Percentiles rank a stretch among this genome's conserved stretches.
Evolutionary conservation across 2,329 filamentous ascomycete species (phyloP).

Genomic region (Neonectria hederae): DNA sequence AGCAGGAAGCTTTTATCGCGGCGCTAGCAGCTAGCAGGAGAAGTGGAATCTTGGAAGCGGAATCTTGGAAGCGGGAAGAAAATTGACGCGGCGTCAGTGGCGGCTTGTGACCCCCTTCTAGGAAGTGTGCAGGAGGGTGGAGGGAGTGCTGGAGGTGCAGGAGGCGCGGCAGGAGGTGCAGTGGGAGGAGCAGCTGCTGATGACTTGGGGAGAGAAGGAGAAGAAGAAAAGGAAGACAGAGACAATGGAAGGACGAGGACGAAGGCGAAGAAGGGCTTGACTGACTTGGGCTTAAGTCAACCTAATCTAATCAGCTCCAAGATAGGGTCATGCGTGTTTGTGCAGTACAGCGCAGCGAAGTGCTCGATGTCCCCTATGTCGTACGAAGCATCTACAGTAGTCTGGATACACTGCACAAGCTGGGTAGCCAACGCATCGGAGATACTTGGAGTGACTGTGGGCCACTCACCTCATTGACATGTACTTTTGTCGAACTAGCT

Average conservation of each 20-base stretch:
- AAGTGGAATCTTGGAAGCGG: conserved; percentile 38
- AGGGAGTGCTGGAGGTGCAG: conserved; percentile 1
- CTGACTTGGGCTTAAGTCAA: conserved; percentile 5
- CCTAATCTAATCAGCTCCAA: conserved; percentile 22
- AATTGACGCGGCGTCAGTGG: conserved; percentile 45
- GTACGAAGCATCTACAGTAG: not conserved
- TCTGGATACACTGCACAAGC: conserved; percentile 1
- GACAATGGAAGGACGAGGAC: conserved; percentile 22
- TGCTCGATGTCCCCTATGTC: not conserved
- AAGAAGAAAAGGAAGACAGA: conserved; percentile 29
- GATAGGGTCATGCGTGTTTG: conserved; percentile 22
- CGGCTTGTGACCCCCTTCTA: conserved; percentile 38
- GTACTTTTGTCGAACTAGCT: conserved; percentile 20
- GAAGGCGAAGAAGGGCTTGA: conserved; percentile 11
- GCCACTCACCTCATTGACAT: conserved; percentile 25
- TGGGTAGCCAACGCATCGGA: conserved; percentile 26
- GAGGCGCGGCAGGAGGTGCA: conserved; percentile 12
- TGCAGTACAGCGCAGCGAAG: not conserved
- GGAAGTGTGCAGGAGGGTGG: conserved; percentile 3
- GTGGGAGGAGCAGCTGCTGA: conserved; percentile 39
- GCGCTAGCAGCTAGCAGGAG: conserved; percentile 36
- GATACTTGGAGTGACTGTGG: conserved; percentile 18
- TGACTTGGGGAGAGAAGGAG: conserved; percentile 19
- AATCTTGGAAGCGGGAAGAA: conserved; percentile 41
- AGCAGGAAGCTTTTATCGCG: conserved; percentile 42